These are phyloP conservation scores for Cercospora berteroae DNA, from an alignment of 2,329 filamentous ascomycete species.

Conservation along the genomic window DNA sequence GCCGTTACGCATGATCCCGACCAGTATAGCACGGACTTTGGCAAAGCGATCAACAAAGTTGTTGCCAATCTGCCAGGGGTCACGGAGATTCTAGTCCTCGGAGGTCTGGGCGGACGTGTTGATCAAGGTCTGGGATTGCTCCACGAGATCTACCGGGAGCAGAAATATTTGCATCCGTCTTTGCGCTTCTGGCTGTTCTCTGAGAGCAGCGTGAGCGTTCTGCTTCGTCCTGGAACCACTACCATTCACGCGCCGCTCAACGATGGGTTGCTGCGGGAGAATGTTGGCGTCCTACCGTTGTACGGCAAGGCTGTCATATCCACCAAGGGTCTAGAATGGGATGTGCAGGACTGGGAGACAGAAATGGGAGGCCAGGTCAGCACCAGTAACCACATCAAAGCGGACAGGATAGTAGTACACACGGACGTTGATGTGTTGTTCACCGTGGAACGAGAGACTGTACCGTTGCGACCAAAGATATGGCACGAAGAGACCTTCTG, in stretches of 20 bases:
- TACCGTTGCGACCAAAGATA: slow-evolving; percentile 1
- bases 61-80: slow-evolving; percentile 40
- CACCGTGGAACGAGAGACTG: slow-evolving; percentile 43
- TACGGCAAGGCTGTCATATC: slow-evolving; percentile 75
- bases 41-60: slow-evolving; percentile 69
- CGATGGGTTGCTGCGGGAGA: slow-evolving; percentile 62
- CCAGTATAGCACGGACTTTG: slow-evolving; percentile 88
- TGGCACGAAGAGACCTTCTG: slow-evolving; percentile 9
- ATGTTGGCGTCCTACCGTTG: slow-evolving; percentile 83
- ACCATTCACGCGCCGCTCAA: slow-evolving; percentile 61
- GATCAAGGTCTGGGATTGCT: slow-evolving; percentile 90
- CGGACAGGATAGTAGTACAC: slow-evolving; percentile 41
- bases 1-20: slow-evolving; percentile 69
- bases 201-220: slow-evolving; percentile 75
- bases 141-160: slow-evolving; percentile 70
- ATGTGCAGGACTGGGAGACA: slow-evolving; percentile 76
- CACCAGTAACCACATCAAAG: slow-evolving; percentile 50
- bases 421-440: slow-evolving; percentile 48
- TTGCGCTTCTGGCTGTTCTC: slow-evolving; percentile 71
- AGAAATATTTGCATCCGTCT: slow-evolving; percentile 42
- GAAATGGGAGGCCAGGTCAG: slow-evolving; percentile 50
- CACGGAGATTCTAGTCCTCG: slow-evolving; percentile 67
- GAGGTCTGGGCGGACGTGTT: slow-evolving; percentile 83
- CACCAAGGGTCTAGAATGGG: slow-evolving; percentile 83
- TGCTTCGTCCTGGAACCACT: slow-evolving; percentile 70